Evolutionary conservation across 495 filamentous ascomycete genomes (phyloP).

Genomic region (Darksidea phi): DNA sequence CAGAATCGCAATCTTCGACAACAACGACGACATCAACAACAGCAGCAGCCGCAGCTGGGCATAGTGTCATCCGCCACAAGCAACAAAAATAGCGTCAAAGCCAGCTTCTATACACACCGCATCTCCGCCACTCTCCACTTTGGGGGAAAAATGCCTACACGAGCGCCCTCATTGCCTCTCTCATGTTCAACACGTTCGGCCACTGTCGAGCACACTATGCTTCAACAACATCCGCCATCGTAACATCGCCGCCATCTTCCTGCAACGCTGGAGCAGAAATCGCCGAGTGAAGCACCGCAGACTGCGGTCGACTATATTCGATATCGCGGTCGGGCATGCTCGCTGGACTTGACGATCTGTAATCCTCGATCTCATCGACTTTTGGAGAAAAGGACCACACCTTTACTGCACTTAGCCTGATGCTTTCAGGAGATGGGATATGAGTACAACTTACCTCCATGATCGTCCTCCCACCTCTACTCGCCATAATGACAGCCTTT

Average conservation of each 20-base stretch:
- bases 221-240: conserved; percentile 29
- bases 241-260: conserved; percentile 24
- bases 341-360: conserved; percentile 34
- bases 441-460: conserved; percentile 76
- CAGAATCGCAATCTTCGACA: too few species aligned
- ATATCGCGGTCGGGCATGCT: conserved; percentile 35
- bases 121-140: too few species aligned
- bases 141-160: too few species aligned
- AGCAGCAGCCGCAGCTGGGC: too few species aligned
- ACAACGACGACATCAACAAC: too few species aligned
- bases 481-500: conserved; percentile 94
- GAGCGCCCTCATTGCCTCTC: too few species aligned
- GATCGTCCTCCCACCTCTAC: conserved; percentile 75
- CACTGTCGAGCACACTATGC: not conserved
- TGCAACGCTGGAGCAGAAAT: not conserved
- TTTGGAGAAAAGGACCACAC: conserved; percentile 91
- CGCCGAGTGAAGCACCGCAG: not conserved
- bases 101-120: too few species aligned
- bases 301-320: conserved; percentile 18
- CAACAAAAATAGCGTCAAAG: too few species aligned
- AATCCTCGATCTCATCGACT: conserved; percentile 53
- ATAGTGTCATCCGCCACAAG: too few species aligned
- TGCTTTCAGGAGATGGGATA: not conserved
- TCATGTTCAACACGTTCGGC: not conserved
- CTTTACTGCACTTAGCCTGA: conserved; percentile 44